Base-by-base conservation (phyloP, 306 rosid genomes). In the Dryas octopetala region DNA sequence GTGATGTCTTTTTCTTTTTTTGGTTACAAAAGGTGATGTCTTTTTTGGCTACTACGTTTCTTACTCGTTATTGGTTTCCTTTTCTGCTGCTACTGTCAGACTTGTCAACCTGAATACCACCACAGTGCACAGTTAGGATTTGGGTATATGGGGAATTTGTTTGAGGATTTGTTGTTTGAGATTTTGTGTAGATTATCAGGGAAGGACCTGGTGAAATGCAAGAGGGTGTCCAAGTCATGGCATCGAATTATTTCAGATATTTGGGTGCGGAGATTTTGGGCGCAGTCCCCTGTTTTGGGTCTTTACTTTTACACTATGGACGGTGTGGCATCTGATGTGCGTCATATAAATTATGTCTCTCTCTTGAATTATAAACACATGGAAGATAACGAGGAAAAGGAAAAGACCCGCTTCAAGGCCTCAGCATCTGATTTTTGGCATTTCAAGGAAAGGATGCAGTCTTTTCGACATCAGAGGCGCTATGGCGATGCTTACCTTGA, bases 171-270 rank as follows among this genome's bases (percentile, higher is more conserved):
- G 53, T 44, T 14, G 70, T 5, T 9, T 45, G 7, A 65, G 4
- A 45, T 65, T 66, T 23, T 66, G 10, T 14, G 55, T 12, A 47
- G 19, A 66, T 10, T 66, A 47, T 17, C 71, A 23, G 54, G 41
- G 49, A 17, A 44, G 63, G 76, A 71, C 15, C 9, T 72, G 57
- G 55, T 44, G 17, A 28, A 52, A 45, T 72, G 76, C 67, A 72
- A 52, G 57, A 54, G 65, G 1, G 76, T 72, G 5, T 19, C 66
- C 55, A 58, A n/a, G 57, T 58, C 40, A 57, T 72, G 76, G 76
- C 43, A 47, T 23, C 44, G 54, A 44, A 45, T 57, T 7, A 46
- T 48, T 16, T 72, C 76, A 0, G 23, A 4, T 19, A 4, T 72
- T 45, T 66, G 70, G 70, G 26, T 71, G 10, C 45, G 5, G 54